A percentile compares a stretch with the other conserved stretches of the same genome.
phyloP scores from a whole-genome alignment of 2,329 filamentous ascomycete genomes.

The Cercospora sesami region DNA sequence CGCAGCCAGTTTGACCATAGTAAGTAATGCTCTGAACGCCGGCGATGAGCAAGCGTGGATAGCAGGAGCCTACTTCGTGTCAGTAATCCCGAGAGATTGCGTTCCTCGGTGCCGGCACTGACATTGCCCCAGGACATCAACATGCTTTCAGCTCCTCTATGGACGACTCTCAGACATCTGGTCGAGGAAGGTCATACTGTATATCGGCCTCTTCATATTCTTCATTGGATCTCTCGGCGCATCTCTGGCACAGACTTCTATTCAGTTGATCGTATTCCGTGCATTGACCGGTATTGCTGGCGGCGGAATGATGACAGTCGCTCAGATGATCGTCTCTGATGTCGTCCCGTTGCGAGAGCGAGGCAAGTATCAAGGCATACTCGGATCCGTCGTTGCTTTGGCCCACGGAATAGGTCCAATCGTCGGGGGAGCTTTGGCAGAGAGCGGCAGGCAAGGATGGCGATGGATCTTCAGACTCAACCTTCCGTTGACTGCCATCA shows the following conservation, averaged over 20 bases:
- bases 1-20: conserved; percentile 56
- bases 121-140: conserved; percentile 35
- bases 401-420: conserved; percentile 47
- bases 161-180: conserved; percentile 67
- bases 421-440: conserved; percentile 46
- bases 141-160: conserved; percentile 57
- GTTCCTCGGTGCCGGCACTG: not conserved
- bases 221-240: conserved; percentile 42
- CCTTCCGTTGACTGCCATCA: conserved; percentile 53
- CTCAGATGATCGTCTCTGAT: conserved; percentile 37
- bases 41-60: conserved; percentile 57
- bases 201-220: conserved; percentile 62
- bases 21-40: conserved; percentile 54
- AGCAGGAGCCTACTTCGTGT: conserved; percentile 57
- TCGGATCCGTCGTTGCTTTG: conserved; percentile 33
- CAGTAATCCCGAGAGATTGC: not conserved
- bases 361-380: conserved; percentile 35
- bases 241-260: conserved; percentile 23
- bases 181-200: conserved; percentile 63
- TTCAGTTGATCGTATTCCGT: conserved; percentile 55
- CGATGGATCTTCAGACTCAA: conserved; percentile 41
- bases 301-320: conserved; percentile 42
- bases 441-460: conserved; percentile 24
- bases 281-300: conserved; percentile 56
- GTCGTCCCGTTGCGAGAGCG: conserved; percentile 32